Base-by-base conservation (phyloP, 805 yeast genomes). In the Ogataea trehalophila region DNA sequence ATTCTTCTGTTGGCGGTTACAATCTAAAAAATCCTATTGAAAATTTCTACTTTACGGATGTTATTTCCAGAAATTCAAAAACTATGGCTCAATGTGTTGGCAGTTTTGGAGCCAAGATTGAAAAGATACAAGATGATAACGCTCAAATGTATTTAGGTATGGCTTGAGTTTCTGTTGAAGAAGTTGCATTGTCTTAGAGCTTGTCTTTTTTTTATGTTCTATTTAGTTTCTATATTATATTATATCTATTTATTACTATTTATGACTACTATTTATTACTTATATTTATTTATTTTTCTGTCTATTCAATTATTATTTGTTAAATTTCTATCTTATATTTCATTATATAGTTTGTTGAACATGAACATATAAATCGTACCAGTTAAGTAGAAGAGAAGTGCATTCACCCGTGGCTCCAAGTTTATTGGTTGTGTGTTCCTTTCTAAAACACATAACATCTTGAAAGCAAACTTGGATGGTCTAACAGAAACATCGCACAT, bases 21-120 rank as follows among this genome's bases (percentile, higher is more conserved):
- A 57, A 62, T 15, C 76, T 88, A 62, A 75, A 74, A 67, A 81
- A 83, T 67, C 90, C 90, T 48, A 82, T 87, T 62, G 79, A 79
- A 57, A 86, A 87, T 79, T 87, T 85, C 68, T 87, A 88, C 74
- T 85, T 87, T 76, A 87, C 96, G 34, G 92, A 88, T 67, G 87
- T 86, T 52, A 84, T 87, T 56, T 84, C 95, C 22, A 79, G 95
- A 73, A 80, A 87, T 47, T 87, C 95, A 43, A 87, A 89, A 55
- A 88, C 95, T 31, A 88, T 87, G 95, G 95, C 95, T 38, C 83
- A 78, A 70, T 85, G 95, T 73, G 81, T 89, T 50, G 76, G 84
- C 46, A 71, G 84, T 48, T 82, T 83, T 61, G 87, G 87, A 45
- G 77, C 83, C 48, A 77, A 80, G 69, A 72, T 80, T 54, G 87